Evolutionary conservation across 352 stramenopile genomes (phyloP).

Genomic region (Globisporangium megalacanthum): DNA sequence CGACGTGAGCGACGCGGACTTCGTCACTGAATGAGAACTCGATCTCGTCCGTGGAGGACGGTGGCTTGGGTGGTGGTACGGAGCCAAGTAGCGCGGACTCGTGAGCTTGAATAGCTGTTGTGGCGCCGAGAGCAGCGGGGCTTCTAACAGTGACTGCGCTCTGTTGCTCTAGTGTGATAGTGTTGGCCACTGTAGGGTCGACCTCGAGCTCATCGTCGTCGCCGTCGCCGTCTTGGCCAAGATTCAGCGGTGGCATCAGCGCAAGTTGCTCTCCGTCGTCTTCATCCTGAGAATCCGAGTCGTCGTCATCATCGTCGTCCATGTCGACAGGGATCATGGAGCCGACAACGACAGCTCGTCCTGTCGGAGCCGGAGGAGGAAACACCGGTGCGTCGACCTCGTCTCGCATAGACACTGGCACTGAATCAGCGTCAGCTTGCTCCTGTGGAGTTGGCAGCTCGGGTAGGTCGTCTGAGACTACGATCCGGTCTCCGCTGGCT

Average conservation of each 20-base stretch:
- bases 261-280: slow-evolving; percentile 17
- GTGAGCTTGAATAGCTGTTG: not conserved
- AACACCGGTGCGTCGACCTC: not conserved
- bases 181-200: slow-evolving; percentile 24
- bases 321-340: slow-evolving; percentile 9
- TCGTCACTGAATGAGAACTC: slow-evolving; percentile 23
- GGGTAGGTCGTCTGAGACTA: not conserved
- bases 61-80: slow-evolving; percentile 1
- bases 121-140: not conserved
- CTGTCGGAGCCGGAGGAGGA: slow-evolving; percentile 9
- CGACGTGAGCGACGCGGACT: slow-evolving; percentile 26
- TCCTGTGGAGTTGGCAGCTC: not conserved
- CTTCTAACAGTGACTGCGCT: not conserved
- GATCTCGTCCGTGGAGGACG: slow-evolving; percentile 8
- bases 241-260: slow-evolving; percentile 12
- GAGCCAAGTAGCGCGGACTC: slow-evolving; percentile 2
- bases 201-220: slow-evolving; percentile 53
- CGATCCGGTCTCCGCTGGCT: too few relatives aligned
- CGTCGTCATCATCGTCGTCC: slow-evolving; percentile 10
- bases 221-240: slow-evolving; percentile 11
- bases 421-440: too few relatives aligned
- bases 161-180: slow-evolving; percentile 12
- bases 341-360: slow-evolving; percentile 6
- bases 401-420: not conserved
- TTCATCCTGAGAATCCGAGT: slow-evolving; percentile 21